Percentiles rank a stretch among this genome's conserved stretches.
Conservation (phyloP, 352 stramenopile species). For the Globisporangium nunn region DNA sequence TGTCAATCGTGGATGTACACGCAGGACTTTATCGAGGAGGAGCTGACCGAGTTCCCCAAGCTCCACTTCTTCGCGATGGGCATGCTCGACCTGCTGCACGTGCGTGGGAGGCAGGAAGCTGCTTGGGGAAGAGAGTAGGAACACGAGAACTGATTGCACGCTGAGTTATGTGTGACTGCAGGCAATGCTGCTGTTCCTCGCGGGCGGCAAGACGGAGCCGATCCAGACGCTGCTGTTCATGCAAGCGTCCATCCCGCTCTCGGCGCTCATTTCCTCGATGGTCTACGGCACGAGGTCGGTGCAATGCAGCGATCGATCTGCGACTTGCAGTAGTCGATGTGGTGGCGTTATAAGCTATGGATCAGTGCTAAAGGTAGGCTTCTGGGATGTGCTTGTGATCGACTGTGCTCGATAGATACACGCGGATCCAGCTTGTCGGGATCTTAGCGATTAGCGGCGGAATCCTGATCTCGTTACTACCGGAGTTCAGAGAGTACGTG, state of each 20-base stretch:
- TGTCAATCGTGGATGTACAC: background rate
- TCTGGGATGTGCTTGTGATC: background rate
- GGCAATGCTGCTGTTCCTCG: conserved; percentile 82
- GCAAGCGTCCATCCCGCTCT: conserved; percentile 76
- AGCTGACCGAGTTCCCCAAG: conserved; percentile 82
- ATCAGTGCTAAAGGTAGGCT: background rate
- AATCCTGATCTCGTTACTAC: conserved; percentile 69
- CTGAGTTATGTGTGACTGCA: conserved; percentile 10
- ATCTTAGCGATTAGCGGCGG: conserved; percentile 58
- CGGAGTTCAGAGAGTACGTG: conserved; percentile 67
- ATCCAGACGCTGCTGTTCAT: conserved; percentile 81
- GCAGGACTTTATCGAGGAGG: conserved; percentile 80
- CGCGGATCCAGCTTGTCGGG: conserved; percentile 61
- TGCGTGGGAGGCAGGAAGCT: conserved; percentile 18
- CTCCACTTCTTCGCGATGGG: conserved; percentile 85
- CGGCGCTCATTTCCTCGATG: conserved; percentile 44
- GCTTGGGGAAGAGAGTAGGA: background rate
- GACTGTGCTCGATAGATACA: conserved; percentile 35
- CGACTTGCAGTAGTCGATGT: background rate
- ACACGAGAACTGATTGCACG: background rate
- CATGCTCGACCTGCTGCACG: conserved; percentile 73
- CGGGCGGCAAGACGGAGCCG: conserved; percentile 73
- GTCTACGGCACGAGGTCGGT: conserved; percentile 49
- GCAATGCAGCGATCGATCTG: background rate
- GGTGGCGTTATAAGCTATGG: background rate